Evolutionary conservation across 2,329 filamentous ascomycete genomes (phyloP).

Genomic region (Fusarium subtropicale): DNA sequence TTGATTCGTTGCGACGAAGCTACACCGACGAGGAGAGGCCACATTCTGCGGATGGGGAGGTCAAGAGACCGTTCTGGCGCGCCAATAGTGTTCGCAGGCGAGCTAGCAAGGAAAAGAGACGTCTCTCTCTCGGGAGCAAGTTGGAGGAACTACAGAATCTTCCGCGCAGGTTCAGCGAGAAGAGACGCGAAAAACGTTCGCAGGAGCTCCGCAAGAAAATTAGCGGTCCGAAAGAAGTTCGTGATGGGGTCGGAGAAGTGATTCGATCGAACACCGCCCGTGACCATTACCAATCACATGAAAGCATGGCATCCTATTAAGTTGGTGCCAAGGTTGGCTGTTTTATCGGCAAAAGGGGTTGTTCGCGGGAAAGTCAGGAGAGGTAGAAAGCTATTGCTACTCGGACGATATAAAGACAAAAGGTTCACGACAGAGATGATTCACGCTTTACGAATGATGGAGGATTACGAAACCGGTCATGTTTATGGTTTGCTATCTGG

Average conservation of each 20-base stretch:
- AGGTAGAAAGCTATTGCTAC: constrained; percentile 1
- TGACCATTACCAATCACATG: constrained; percentile 31
- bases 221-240: constrained; percentile 67
- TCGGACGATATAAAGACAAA: constrained; percentile 27
- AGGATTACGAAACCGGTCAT: constrained; percentile 29
- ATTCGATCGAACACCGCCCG: constrained; percentile 56
- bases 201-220: constrained; percentile 70
- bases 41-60: constrained; percentile 49
- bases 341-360: neutral
- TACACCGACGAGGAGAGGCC: constrained; percentile 49
- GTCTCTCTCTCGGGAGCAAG: constrained; percentile 59
- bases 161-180: constrained; percentile 67
- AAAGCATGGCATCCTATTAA: constrained; percentile 12
- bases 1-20: constrained; percentile 54
- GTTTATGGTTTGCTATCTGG: constrained; percentile 33
- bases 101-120: constrained; percentile 44
- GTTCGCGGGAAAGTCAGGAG: constrained; percentile 2
- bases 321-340: neutral
- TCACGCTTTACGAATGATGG: constrained; percentile 43
- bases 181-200: constrained; percentile 67
- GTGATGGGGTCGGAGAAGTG: constrained; percentile 69
- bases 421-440: constrained; percentile 46
- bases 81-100: constrained; percentile 47
- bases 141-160: constrained; percentile 66
- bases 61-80: constrained; percentile 49